These are phyloP conservation scores for Aspergillus carbonarius DNA, from an alignment of 2,329 filamentous ascomycete genomes.

Conservation along the genomic window DNA sequence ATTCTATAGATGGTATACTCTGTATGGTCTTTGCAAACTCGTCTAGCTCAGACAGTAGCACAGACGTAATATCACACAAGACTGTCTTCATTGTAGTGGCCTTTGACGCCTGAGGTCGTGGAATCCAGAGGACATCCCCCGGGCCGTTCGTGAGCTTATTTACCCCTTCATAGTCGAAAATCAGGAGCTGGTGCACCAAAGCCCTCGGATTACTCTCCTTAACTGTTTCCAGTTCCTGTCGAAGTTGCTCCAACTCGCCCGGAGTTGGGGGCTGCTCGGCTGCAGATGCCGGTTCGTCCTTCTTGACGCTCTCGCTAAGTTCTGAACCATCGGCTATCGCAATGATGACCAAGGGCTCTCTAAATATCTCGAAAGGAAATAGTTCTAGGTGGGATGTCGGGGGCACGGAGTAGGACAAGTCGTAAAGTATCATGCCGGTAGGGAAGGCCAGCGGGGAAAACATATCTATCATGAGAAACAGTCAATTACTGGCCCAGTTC, in stretches of 20 bases:
- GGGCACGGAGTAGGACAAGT: slow-evolving; percentile 76
- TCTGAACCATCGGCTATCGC: slow-evolving; percentile 81
- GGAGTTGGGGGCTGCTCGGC: slow-evolving; percentile 37
- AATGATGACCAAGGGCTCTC: slow-evolving; percentile 79
- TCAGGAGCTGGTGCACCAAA: slow-evolving; percentile 72
- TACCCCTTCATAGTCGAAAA: slow-evolving; percentile 70
- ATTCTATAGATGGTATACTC: slow-evolving; percentile 72
- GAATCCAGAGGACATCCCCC: slow-evolving; percentile 70
- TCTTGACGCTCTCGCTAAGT: slow-evolving; percentile 44
- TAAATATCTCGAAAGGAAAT: slow-evolving; percentile 85
- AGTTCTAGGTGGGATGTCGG: slow-evolving; percentile 76
- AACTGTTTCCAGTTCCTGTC: slow-evolving; percentile 67
- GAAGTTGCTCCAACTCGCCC: slow-evolving; percentile 40
- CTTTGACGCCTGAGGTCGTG: slow-evolving; percentile 65
- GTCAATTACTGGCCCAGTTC: slow-evolving; percentile 18
- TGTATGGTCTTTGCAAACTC: slow-evolving; percentile 71
- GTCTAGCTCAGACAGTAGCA: slow-evolving; percentile 73
- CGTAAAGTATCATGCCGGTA: slow-evolving; percentile 81
- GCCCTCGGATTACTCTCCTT: slow-evolving; percentile 72
- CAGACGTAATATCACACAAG: slow-evolving; percentile 74
- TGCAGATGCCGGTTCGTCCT: slow-evolving; percentile 13
- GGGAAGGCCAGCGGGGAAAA: slow-evolving; percentile 90
- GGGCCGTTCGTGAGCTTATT: slow-evolving; percentile 55
- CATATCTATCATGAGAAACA: slow-evolving; percentile 63
- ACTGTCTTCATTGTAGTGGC: slow-evolving; percentile 78